Evolutionary conservation across 2,329 filamentous ascomycete species (phyloP).

Genomic region (Cyphellophora europaea): DNA sequence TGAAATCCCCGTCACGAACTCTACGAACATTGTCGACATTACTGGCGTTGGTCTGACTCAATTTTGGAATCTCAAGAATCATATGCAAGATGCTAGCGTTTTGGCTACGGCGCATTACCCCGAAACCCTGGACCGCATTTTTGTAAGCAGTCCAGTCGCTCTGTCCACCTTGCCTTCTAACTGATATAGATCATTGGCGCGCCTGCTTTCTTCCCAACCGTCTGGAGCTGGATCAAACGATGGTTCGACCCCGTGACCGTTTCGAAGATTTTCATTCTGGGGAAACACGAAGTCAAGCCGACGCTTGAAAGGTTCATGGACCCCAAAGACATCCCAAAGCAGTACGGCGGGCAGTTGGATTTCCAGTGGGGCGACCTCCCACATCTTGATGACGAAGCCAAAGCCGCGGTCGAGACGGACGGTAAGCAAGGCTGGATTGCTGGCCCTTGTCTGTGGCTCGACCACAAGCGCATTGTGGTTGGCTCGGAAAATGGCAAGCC

Average conservation of each 20-base stretch:
- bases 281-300: slow-evolving; percentile 59
- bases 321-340: slow-evolving; percentile 70
- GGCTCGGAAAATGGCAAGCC: slow-evolving; percentile 18
- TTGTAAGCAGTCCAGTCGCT: slow-evolving; percentile 33
- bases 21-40: slow-evolving; percentile 92
- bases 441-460: slow-evolving; percentile 19
- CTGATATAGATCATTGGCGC: slow-evolving; percentile 66
- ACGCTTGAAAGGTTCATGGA: slow-evolving; percentile 79
- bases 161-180: neutral
- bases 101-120: slow-evolving; percentile 91
- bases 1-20: slow-evolving; percentile 80
- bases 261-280: slow-evolving; percentile 91
- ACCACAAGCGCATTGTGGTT: slow-evolving; percentile 16
- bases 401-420: slow-evolving; percentile 18
- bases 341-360: slow-evolving; percentile 80
- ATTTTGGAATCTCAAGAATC: slow-evolving; percentile 88
- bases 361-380: slow-evolving; percentile 71
- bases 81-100: slow-evolving; percentile 87
- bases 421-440: slow-evolving; percentile 18
- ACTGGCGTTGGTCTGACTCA: slow-evolving; percentile 78
- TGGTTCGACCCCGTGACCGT: slow-evolving; percentile 91
- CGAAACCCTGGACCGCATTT: slow-evolving; percentile 80
- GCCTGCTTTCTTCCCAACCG: slow-evolving; percentile 75
- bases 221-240: slow-evolving; percentile 79
- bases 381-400: slow-evolving; percentile 51